phyloP scores from a whole-genome alignment of 139 green algal species.

The Spirogloea muscicola region DNA sequence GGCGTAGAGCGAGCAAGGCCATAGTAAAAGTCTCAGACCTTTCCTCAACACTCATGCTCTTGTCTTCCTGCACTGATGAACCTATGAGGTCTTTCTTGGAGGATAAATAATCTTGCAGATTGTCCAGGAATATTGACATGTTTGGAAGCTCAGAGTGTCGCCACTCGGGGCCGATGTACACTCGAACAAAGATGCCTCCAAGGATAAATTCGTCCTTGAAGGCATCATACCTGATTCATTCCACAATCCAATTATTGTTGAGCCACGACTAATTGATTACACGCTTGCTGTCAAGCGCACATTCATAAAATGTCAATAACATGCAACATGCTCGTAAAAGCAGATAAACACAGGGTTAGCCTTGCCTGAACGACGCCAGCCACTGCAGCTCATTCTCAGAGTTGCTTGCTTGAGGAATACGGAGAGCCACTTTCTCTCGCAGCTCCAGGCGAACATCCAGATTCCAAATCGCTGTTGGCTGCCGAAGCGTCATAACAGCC shows the following conservation, averaged over 20 bases:
- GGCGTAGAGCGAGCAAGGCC: too few species aligned
- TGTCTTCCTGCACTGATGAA: too few species aligned
- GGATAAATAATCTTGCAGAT: slow-evolving; percentile 25
- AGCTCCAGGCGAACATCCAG: slow-evolving; percentile 11
- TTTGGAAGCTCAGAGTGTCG: slow-evolving; percentile 33
- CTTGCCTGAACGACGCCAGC: slow-evolving; percentile 24
- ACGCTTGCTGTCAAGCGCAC: background rate
- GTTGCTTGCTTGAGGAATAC: background rate
- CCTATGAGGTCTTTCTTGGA: too few species aligned
- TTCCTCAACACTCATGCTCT: too few species aligned
- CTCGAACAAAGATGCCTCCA: slow-evolving; percentile 17
- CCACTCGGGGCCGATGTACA: slow-evolving; percentile 14
- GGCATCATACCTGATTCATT: slow-evolving; percentile 18
- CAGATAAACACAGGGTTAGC: background rate
- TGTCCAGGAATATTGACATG: slow-evolving; percentile 7
- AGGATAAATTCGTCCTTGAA: slow-evolving; percentile 39
- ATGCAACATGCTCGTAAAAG: background rate
- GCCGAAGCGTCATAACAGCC: too few species aligned
- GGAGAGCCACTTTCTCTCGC: slow-evolving; percentile 2
- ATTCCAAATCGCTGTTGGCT: slow-evolving; percentile 28
- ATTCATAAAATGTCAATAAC: background rate
- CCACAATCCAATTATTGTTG: background rate
- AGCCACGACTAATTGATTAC: background rate
- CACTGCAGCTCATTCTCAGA: slow-evolving; percentile 22
- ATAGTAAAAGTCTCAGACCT: too few species aligned